A percentile compares a stretch with the other conserved stretches of the same genome.
These are phyloP conservation scores for Rhynchospora pubera DNA, from an alignment of 176 grass and related monocot genomes.

Conservation along the genomic window DNA sequence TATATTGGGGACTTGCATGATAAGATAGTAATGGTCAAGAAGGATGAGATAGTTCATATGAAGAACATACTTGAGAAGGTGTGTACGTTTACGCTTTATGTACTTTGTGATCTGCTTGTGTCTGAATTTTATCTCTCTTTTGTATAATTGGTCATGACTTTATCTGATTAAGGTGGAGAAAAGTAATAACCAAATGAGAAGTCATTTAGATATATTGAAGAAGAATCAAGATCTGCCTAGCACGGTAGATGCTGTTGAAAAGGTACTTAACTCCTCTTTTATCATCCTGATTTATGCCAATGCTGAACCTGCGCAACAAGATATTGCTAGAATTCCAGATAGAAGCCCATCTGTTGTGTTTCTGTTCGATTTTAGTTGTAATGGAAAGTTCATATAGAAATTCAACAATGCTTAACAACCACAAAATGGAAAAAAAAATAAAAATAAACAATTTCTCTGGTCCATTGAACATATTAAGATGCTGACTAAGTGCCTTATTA, in stretches of 20 bases:
- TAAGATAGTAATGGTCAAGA: slow-evolving; percentile 16
- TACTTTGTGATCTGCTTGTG: background rate
- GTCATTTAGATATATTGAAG: background rate
- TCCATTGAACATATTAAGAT: background rate
- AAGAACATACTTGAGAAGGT: slow-evolving; percentile 17
- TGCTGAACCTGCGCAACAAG: background rate
- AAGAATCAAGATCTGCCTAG: slow-evolving; percentile 18
- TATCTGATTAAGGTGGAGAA: slow-evolving; percentile 12
- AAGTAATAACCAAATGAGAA: slow-evolving; percentile 22
- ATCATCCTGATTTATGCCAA: background rate
- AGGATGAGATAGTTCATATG: slow-evolving; percentile 16
- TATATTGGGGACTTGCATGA: slow-evolving; percentile 16
- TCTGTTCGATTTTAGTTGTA: background rate
- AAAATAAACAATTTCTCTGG: background rate
- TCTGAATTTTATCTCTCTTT: background rate
- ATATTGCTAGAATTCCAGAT: background rate
- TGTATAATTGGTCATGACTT: background rate
- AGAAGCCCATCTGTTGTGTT: background rate
- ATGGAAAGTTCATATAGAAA: background rate
- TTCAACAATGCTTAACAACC: background rate
- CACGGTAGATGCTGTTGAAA: slow-evolving; percentile 17
- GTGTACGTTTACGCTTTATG: background rate
- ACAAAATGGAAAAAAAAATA: background rate
- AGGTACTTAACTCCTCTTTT: slow-evolving; percentile 3
- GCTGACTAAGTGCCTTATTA: background rate